These are phyloP conservation scores for Arthrobotrys musiformis DNA, from an alignment of 2,329 filamentous ascomycete genomes.

Conservation along the genomic window DNA sequence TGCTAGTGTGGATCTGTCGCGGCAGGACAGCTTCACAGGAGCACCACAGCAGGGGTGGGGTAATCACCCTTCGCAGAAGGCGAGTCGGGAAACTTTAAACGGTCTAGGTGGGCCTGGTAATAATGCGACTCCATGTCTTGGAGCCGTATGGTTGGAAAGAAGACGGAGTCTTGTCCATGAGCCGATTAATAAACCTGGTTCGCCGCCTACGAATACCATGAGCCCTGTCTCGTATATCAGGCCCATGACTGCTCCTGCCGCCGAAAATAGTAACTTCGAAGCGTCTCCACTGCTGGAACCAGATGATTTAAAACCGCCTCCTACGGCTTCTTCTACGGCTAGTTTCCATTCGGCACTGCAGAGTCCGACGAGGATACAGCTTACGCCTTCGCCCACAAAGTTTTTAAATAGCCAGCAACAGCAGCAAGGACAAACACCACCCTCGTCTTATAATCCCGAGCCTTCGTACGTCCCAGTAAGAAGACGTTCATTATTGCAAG, in stretches of 20 bases:
- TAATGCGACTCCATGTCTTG: conserved; percentile 11
- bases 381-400: conserved; percentile 46
- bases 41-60: conserved; percentile 19
- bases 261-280: conserved; percentile 24
- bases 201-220: conserved; percentile 27
- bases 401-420: conserved; percentile 6
- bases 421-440: conserved; percentile 1
- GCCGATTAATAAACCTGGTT: conserved; percentile 14
- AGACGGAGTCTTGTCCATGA: conserved; percentile 40
- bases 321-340: conserved; percentile 50
- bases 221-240: conserved; percentile 30
- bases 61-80: conserved; percentile 38
- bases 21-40: conserved; percentile 31
- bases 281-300: conserved; percentile 39
- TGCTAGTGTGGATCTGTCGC: conserved; percentile 36
- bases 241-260: conserved; percentile 39
- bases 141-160: conserved; percentile 32
- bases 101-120: conserved; percentile 8
- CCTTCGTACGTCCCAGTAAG: conserved; percentile 35
- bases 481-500: conserved; percentile 42
- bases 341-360: conserved; percentile 54
- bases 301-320: conserved; percentile 40
- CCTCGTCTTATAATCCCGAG: conserved; percentile 32
- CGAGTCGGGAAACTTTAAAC: conserved; percentile 37
- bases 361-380: conserved; percentile 47